Conservation (phyloP, 1,284 basidiomycete genomes). For the Ceratorhiza oryzae-sativae region DNA sequence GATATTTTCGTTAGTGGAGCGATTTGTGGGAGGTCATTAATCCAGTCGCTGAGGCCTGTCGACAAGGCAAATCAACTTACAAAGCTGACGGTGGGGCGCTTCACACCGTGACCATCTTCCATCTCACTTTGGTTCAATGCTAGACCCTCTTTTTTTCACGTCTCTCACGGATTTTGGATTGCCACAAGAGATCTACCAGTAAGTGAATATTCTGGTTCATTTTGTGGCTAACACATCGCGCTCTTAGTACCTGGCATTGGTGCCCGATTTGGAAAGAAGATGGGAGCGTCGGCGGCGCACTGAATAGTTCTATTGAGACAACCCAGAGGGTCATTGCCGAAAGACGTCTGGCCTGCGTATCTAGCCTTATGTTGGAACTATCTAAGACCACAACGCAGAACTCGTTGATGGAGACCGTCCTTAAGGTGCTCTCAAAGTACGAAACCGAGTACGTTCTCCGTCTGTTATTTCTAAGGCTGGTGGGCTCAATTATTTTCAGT, state of each 20-base stretch:
- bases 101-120: background rate
- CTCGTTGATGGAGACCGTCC: background rate
- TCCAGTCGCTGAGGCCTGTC: slow-evolving; percentile 11
- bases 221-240: background rate
- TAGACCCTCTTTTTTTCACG: slow-evolving; percentile 18
- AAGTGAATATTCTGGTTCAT: background rate
- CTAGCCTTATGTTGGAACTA: background rate
- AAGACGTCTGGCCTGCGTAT: slow-evolving; percentile 20
- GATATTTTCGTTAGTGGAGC: background rate
- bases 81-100: background rate
- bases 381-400: background rate
- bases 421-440: background rate
- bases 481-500: background rate
- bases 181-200: slow-evolving; percentile 24
- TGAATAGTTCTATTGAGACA: slow-evolving; percentile 39
- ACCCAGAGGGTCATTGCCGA: slow-evolving; percentile 38
- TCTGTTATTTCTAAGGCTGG: no score
- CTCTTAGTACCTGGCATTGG: slow-evolving; percentile 6
- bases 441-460: background rate
- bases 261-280: slow-evolving; percentile 28
- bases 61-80: background rate
- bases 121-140: background rate
- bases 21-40: slow-evolving; percentile 1
- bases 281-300: slow-evolving; percentile 31
- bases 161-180: slow-evolving; percentile 15